Base-by-base conservation (phyloP, 768 basidiomycete genomes). In the Sporobolomyces roseus region DNA sequence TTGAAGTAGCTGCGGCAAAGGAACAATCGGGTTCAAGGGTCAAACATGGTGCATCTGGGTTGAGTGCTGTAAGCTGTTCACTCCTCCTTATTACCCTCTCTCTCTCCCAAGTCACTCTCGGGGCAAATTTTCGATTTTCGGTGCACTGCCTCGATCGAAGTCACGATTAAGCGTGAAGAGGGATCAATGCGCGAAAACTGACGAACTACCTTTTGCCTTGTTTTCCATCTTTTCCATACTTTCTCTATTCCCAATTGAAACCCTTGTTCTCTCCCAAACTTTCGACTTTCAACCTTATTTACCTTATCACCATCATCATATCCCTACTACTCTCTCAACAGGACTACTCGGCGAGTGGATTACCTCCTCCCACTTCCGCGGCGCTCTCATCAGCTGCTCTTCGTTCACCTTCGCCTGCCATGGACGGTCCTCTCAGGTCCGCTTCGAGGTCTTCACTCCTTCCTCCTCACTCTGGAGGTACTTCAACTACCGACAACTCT, bases 351-450 rank as follows among this genome's bases (percentile, higher is more conserved):
- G 17, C 62, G 32, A 16, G 33, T 46, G 50, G 23, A 23, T 49
- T 70, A 12, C 52, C 66, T 25, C 72, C 63, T 30, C 59, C 74
- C 2, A 48, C 50, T 10, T 43, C 63, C 41, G 43, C 41, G 21
- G 33, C 45, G n/a, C 53, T 48, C 9, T 61, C 66, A n/a, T 61
- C 64, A 2, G 36, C 54, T 48, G 68, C 60, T 50, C 63, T 65
- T 27, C 71, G 67, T 49, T 50, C 70, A 17, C 64, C 68, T 23
- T 63, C 61, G 19, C 65, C 58, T 30, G 12, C 50, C 25, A 50
- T 61, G 60, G 25, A 64, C 52, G 63, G 62, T 32, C 13, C 53
- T 1, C 63, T 63, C 3, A 52, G 63, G 16, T 50, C 63, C 19
- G n/a, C n/a, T n/a, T n/a, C n/a, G n/a, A n/a, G n/a, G n/a, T n/a